These are phyloP conservation scores for Spinacia oleracea DNA, from an alignment of 179 eudicot genomes.

Conservation along the genomic window DNA sequence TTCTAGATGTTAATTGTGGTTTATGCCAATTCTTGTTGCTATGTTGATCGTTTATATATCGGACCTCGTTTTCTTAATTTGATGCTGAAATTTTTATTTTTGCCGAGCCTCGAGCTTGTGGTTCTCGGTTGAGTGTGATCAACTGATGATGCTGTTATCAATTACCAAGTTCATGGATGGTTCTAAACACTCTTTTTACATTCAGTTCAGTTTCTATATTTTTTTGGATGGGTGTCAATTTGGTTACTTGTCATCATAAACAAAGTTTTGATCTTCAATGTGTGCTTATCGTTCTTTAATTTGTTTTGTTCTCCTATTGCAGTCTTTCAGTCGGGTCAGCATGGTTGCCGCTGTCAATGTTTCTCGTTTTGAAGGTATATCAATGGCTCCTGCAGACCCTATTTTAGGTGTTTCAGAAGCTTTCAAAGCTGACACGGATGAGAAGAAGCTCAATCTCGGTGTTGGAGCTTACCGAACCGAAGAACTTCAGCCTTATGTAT, in stretches of 20 bases:
- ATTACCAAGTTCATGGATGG: background rate
- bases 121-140: no score
- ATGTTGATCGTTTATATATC: background rate
- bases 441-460: conserved; percentile 93
- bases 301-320: conserved; percentile 20
- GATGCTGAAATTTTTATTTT: no score
- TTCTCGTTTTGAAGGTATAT: conserved; percentile 76
- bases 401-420: conserved; percentile 98
- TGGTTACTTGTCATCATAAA: background rate
- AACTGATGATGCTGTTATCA: background rate
- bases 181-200: background rate
- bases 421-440: conserved; percentile 78
- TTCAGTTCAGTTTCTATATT: background rate
- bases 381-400: conserved; percentile 99
- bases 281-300: conserved; percentile 1
- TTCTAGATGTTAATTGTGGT: background rate
- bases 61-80: no score
- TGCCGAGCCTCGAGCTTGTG: no score
- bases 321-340: conserved; percentile 59
- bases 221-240: background rate
- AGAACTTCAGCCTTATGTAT: conserved; percentile 95
- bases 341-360: conserved; percentile 71
- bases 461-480: conserved; percentile 99
- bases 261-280: background rate
- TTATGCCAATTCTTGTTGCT: background rate